Base-by-base conservation (phyloP, 257 asterid genomes). In the Capsicum chinense region DNA sequence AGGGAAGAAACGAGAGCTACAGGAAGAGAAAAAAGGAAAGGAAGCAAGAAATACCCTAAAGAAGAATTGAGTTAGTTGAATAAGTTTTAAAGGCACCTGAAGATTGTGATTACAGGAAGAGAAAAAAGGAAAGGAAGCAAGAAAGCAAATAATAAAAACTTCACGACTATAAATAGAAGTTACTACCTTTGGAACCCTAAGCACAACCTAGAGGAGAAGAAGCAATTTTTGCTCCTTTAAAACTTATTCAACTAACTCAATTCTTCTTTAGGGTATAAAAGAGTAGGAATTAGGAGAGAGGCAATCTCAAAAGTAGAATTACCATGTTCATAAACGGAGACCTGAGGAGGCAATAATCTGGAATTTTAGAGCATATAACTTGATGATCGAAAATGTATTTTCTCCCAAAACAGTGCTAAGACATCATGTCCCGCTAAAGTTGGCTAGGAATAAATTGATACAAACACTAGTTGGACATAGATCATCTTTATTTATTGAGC, bases 271-370 rank as follows among this genome's bases (percentile, higher is more conserved):
- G 6, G 74, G 48, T 67, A 67, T 35, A 67, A 67, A 35, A 35
- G 3, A 35, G 74, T 67, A 67, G 12, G 74, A 37, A 67, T 3
- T 67, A 15, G 12, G 50, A 67, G 19, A 7, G 50, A 67, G 35
- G 47, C 3, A 44, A 35, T 7, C 74, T 35, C 74, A 67, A 35
- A 35, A 67, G 50, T 16, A 35, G 50, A 33, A 67, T 14, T 67
- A 67, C 70, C 48, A 35, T 35, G 74, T 67, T 14, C 48, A 67
- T 67, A 64, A 26, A 64, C 26, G 44, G 70, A 64, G 70, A 64
- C 26, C 26, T 64, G 70, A 64, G 70, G 70, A 64, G 70, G 44
- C 70, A 64, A 11, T 33, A 64, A 63, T 26, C 44, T 64, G 70
- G 70, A 64, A 64, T 64, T 63, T 63, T 64, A 26, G 26, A 64